Percentiles rank a stretch among this genome's conserved stretches.
Conservation (phyloP, 371 early-diverging fungal genomes). For the Mortierella sp. region DNA sequence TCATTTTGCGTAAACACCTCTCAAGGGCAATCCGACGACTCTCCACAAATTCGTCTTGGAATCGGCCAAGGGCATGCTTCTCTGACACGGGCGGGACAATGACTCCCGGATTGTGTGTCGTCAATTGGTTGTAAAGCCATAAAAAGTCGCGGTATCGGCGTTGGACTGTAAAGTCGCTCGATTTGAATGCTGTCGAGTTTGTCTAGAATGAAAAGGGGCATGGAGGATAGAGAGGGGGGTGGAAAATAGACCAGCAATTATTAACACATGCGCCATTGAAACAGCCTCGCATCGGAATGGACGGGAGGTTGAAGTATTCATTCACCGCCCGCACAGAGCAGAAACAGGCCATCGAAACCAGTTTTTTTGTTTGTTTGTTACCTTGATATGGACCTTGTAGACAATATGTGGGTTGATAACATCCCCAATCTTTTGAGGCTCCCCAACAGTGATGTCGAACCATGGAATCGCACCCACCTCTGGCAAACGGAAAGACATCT, state of each 20-base stretch:
- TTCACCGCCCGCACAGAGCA: not conserved
- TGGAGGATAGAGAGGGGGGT: not conserved
- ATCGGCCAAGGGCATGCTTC: conserved; percentile 93
- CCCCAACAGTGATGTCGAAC: conserved; percentile 85
- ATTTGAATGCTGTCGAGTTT: conserved; percentile 80
- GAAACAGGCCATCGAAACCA: not conserved
- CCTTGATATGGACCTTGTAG: conserved; percentile 90
- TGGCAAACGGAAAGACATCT: conserved; percentile 63
- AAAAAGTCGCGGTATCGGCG: conserved; percentile 95
- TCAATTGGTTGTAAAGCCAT: conserved; percentile 93
- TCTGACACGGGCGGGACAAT: conserved; percentile 96
- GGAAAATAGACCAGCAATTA: not conserved
- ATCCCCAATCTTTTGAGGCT: conserved; percentile 93
- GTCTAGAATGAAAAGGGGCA: conserved; percentile 69
- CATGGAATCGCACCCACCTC: conserved; percentile 72
- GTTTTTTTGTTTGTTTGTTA: conserved; percentile 34
- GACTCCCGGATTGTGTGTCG: conserved; percentile 85
- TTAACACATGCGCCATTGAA: not conserved
- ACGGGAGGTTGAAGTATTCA: not conserved
- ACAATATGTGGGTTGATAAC: conserved; percentile 88
- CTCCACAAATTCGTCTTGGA: conserved; percentile 96
- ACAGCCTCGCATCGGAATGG: no score
- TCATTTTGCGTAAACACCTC: conserved; percentile 84
- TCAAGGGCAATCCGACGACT: conserved; percentile 88
- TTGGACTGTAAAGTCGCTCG: conserved; percentile 82